phyloP scores from a whole-genome alignment of 371 early-diverging fungal genomes.

The Mycotypha africana region DNA sequence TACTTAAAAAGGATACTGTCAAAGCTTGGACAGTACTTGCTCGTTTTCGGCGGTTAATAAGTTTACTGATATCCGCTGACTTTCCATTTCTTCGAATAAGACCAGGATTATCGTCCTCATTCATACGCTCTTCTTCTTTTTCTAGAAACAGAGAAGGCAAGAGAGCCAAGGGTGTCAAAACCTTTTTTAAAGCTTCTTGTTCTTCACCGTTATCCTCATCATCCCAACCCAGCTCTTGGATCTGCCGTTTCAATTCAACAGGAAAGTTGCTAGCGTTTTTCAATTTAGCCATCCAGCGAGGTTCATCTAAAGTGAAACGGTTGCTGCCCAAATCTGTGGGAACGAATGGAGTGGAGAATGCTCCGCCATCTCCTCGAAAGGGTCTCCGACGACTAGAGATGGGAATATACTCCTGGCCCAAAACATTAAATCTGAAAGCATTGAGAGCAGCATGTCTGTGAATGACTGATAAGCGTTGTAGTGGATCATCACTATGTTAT shows the following conservation, averaged over 20 bases:
- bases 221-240: conserved; percentile 61
- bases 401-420: conserved; percentile 49
- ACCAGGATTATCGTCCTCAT: conserved; percentile 15
- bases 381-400: conserved; percentile 46
- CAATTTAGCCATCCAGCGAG: conserved; percentile 54
- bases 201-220: conserved; percentile 52
- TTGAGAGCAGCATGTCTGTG: conserved; percentile 41
- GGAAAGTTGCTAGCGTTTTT: conserved; percentile 53
- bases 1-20: conserved; percentile 39
- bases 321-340: conserved; percentile 57
- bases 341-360: conserved; percentile 53
- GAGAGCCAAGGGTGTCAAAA: conserved; percentile 45
- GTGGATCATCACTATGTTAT: conserved; percentile 39
- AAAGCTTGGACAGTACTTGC: conserved; percentile 44
- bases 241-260: conserved; percentile 52
- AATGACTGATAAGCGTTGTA: conserved; percentile 36
- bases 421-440: conserved; percentile 50
- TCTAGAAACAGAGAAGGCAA: conserved; percentile 53
- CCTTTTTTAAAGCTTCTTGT: conserved; percentile 43
- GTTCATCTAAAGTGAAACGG: conserved; percentile 56
- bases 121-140: conserved; percentile 41
- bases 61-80: conserved; percentile 17
- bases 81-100: conserved; percentile 7
- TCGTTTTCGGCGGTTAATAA: conserved; percentile 31
- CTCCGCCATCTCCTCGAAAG: conserved; percentile 49